Evolutionary conservation across 257 asterid species (phyloP), one percentile per base, ranked within the genome.

Genomic region (Verbascum thapsus): DNA sequence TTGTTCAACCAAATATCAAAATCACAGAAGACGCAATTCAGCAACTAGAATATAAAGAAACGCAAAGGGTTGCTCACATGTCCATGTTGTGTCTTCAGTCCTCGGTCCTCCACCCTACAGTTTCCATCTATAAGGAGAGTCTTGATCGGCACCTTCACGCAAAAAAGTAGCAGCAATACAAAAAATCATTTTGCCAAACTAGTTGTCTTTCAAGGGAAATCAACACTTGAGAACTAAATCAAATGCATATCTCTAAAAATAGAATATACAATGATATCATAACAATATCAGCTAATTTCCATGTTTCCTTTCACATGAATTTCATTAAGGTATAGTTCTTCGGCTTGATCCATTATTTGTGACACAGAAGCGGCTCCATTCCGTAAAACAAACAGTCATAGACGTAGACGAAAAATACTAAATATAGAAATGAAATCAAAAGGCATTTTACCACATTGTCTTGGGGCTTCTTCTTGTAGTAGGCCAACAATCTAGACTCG

Each of bases 61-160:
- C 35, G 48, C 64, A 23, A 55, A 50, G 38, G 4, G 23, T 51
- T 65, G 63, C 95, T 94, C 73, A 94, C 99, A 73, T 85, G 99
- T 81, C 99, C 99, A 77, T 94, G 95, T 71, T 94, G 97, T 58
- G 99, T 90, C 83, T 94, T 94, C 85, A 94, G 68, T 63, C 99
- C 97, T 60, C 96, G 83, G 61, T 90, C 99, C 77, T 94, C 99
- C 83, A 94, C 97, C 64, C 99, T 81, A 74, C 96, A 94, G 66
- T 90, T 94, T 10, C 99, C 96, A 80, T 94, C 99, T 55, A 90
- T 85, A 66, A 76, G 82, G 63, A 94, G 88, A 42, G 96, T 87
- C 95, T 90, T 90, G 76, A 85, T 78, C 9, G 97, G 99, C 71
- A 91, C 87, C 99, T 91, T 26, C 75, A 74, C 20, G 37, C 3